These are phyloP conservation scores for Mentha longifolia DNA, from an alignment of 257 asterid species.

Conservation along the genomic window DNA sequence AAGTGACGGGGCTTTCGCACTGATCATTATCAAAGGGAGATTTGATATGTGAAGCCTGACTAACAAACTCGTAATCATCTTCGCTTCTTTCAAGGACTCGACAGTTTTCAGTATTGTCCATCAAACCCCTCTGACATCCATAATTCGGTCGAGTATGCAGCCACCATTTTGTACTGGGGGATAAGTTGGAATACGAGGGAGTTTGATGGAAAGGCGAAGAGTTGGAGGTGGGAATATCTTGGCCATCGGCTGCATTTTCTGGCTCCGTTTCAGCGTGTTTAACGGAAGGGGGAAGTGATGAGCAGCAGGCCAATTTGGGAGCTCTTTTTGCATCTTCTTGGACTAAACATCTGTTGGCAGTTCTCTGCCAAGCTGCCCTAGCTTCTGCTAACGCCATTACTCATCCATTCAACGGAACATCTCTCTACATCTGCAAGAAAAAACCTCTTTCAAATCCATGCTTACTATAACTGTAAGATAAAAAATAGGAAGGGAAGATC, in stretches of 20 bases:
- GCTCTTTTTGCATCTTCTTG: slow-evolving; percentile 95
- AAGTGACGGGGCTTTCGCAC: slow-evolving; percentile 26
- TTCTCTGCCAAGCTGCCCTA: slow-evolving; percentile 89
- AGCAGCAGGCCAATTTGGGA: slow-evolving; percentile 83
- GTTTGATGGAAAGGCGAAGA: slow-evolving; percentile 46
- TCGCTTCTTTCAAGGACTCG: slow-evolving; percentile 8
- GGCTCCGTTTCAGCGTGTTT: slow-evolving; percentile 53
- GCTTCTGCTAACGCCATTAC: slow-evolving; percentile 77
- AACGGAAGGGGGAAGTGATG: slow-evolving; percentile 52
- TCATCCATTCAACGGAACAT: slow-evolving; percentile 40
- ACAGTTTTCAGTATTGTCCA: slow-evolving; percentile 39
- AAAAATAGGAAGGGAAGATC: neutral
- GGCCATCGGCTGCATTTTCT: slow-evolving; percentile 37
- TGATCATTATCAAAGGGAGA: slow-evolving; percentile 24
- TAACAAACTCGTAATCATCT: slow-evolving; percentile 24
- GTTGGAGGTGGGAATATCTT: slow-evolving; percentile 42
- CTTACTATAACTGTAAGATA: neutral
- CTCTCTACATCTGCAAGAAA: slow-evolving; percentile 18
- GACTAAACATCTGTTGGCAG: slow-evolving; percentile 76
- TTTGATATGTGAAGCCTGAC: slow-evolving; percentile 31
- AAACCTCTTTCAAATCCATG: neutral
- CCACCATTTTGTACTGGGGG: slow-evolving; percentile 90
- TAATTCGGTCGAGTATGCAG: slow-evolving; percentile 62
- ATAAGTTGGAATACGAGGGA: slow-evolving; percentile 56
- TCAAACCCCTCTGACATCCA: slow-evolving; percentile 45